phyloP scores from a whole-genome alignment of 2,329 filamentous ascomycete species.

The Triangularia verruculosa region DNA sequence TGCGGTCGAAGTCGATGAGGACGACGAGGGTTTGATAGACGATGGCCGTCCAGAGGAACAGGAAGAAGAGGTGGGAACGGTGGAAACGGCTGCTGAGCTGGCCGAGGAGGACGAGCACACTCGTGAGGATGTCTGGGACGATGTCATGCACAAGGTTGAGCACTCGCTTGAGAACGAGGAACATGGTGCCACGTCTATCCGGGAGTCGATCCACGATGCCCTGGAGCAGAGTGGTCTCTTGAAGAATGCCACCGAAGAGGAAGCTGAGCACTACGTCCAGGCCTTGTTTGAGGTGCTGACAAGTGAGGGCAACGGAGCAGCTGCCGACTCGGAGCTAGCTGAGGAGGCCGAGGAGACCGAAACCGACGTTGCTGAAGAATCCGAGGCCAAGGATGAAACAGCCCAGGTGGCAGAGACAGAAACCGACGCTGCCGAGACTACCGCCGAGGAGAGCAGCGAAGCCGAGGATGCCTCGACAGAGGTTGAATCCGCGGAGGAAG shows the following conservation, averaged over 20 bases:
- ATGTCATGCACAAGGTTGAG: conserved; percentile 54
- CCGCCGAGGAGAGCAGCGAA: not conserved
- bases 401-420: not conserved
- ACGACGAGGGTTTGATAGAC: conserved; percentile 26
- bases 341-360: conserved; percentile 13
- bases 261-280: conserved; percentile 49
- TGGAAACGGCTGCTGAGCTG: conserved; percentile 28
- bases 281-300: conserved; percentile 50
- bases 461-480: not conserved
- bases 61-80: conserved; percentile 24
- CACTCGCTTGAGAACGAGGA: conserved; percentile 58
- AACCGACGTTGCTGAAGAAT: conserved; percentile 9
- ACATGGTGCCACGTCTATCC: conserved; percentile 48
- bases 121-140: conserved; percentile 44
- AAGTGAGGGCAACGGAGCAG: conserved; percentile 18
- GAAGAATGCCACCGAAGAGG: conserved; percentile 42
- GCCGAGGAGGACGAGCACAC: conserved; percentile 13
- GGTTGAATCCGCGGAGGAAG: not conserved
- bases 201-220: conserved; percentile 54
- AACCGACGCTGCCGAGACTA: not conserved
- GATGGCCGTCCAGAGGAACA: conserved; percentile 12
- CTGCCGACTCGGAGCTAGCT: conserved; percentile 20
- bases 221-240: conserved; percentile 54
- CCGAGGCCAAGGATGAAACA: not conserved
- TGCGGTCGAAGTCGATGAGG: conserved; percentile 24